A percentile compares a stretch with the other conserved stretches of the same genome.
phyloP scores from a whole-genome alignment of 306 rosid species.

The Betula pendula region DNA sequence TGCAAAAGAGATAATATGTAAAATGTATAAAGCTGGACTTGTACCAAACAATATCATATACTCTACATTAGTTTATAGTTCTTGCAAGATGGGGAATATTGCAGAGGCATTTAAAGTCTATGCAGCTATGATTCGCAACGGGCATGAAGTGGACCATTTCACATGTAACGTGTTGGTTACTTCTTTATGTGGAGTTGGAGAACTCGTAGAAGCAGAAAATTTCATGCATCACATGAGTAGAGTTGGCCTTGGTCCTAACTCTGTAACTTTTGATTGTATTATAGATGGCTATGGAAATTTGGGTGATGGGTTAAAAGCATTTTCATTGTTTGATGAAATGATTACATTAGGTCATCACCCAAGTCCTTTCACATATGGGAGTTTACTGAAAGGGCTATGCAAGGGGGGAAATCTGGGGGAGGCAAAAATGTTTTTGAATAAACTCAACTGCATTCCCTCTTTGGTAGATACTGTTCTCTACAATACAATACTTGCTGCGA shows the following conservation, averaged over 20 bases:
- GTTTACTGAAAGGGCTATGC: constrained; percentile 68
- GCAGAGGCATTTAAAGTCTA: constrained; percentile 55
- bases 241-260: constrained; percentile 53
- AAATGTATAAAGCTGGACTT: constrained; percentile 57
- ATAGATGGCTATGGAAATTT: constrained; percentile 57
- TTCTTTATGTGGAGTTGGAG: constrained; percentile 56
- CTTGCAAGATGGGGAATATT: constrained; percentile 61
- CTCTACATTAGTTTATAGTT: constrained; percentile 67
- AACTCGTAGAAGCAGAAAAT: constrained; percentile 58
- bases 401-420: constrained; percentile 55
- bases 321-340: constrained; percentile 63
- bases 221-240: constrained; percentile 70
- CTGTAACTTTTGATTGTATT: constrained; percentile 57
- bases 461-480: constrained; percentile 53
- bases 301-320: constrained; percentile 59
- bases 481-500: constrained; percentile 58
- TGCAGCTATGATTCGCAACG: constrained; percentile 56
- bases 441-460: constrained; percentile 49
- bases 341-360: constrained; percentile 56
- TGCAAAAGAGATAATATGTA: constrained; percentile 66
- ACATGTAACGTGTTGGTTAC: constrained; percentile 56
- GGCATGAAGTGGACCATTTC: constrained; percentile 49
- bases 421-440: constrained; percentile 46
- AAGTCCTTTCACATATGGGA: constrained; percentile 60
- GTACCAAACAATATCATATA: constrained; percentile 53